Evolutionary conservation across 768 basidiomycete genomes (phyloP).

Genomic region (Lentinula sp.): DNA sequence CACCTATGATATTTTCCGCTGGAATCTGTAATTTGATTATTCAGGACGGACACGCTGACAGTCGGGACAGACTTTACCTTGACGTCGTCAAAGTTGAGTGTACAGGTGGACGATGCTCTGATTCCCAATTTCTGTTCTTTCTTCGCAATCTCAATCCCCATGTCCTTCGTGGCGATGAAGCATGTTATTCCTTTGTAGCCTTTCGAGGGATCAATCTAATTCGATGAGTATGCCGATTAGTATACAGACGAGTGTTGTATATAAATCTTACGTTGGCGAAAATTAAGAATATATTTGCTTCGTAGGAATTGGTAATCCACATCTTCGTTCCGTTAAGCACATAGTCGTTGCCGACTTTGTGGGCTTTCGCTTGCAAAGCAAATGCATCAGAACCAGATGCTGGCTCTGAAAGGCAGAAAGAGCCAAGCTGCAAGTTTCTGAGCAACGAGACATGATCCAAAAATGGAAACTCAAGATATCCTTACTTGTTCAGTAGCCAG

Average conservation of each 20-base stretch:
- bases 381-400: constrained; percentile 96
- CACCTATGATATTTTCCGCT: constrained; percentile 87
- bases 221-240: neutral
- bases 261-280: constrained; percentile 76
- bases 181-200: constrained; percentile 99
- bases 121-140: constrained; percentile 99
- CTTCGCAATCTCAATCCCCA: constrained; percentile 96
- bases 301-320: constrained; percentile 97
- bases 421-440: constrained; percentile 64
- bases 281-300: constrained; percentile 88
- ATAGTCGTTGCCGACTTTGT: constrained; percentile 80
- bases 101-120: constrained; percentile 91
- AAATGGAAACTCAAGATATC: neutral
- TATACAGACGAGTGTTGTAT: neutral
- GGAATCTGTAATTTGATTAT: constrained; percentile 26
- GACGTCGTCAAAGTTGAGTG: constrained; percentile 91
- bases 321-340: constrained; percentile 96
- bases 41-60: neutral
- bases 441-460: neutral
- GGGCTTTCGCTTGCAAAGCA: constrained; percentile 89
- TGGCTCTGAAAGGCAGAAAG: constrained; percentile 92
- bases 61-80: constrained; percentile 30
- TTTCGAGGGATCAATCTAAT: constrained; percentile 75
- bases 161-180: constrained; percentile 92
- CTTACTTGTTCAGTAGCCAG: constrained; percentile 71